phyloP scores from a whole-genome alignment of 148 eudicot genomes.

The Tetragonia tetragonoides region DNA sequence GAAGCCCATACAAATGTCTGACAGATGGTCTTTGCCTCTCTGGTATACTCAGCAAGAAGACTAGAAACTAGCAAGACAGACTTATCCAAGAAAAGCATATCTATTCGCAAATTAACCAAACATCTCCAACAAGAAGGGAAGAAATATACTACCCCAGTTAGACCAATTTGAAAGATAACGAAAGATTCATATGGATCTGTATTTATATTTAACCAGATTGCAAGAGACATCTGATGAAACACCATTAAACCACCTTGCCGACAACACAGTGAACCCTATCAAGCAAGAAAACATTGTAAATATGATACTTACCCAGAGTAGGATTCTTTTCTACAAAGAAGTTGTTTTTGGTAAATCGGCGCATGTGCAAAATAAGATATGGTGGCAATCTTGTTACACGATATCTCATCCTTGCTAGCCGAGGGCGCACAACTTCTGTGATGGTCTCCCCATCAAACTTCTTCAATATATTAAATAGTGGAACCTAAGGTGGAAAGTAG shows the following conservation, averaged over 20 bases:
- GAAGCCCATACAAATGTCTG: background rate
- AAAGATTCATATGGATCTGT: no score
- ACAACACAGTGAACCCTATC: background rate
- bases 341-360: constrained; percentile 93
- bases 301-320: constrained; percentile 68
- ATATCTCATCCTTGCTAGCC: constrained; percentile 85
- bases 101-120: background rate
- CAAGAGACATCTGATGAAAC: background rate
- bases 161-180: no score
- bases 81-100: background rate
- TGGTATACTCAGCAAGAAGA: background rate
- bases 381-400: constrained; percentile 90
- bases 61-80: background rate
- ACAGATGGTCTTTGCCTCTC: background rate
- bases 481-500: constrained; percentile 47
- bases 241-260: background rate
- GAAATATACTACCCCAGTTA: background rate
- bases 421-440: constrained; percentile 96
- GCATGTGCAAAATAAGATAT: constrained; percentile 93
- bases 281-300: background rate
- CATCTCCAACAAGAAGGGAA: background rate
- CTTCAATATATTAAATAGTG: constrained; percentile 92
- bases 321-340: constrained; percentile 97
- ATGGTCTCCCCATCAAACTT: constrained; percentile 93
- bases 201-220: background rate